Evolutionary conservation across 768 basidiomycete species (phyloP).

Genomic region (Suillus clintonianus): DNA sequence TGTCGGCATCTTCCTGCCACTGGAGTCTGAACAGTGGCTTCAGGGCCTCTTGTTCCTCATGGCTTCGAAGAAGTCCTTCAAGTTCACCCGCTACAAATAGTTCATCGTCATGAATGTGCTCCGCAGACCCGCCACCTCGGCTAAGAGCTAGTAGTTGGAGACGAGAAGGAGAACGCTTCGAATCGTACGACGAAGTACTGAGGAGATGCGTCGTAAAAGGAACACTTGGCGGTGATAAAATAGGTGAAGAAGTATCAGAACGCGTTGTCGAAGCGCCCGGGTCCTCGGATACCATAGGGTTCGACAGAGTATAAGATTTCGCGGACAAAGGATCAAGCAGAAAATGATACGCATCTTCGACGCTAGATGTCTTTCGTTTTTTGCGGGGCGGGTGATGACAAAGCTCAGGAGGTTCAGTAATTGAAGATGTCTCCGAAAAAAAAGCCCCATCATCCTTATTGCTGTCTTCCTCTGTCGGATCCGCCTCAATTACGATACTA

Average conservation of each 20-base stretch:
- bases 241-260: conserved; percentile 9
- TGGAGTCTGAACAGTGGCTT: conserved; percentile 35
- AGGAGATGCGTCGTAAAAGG: conserved; percentile 48
- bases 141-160: conserved; percentile 60
- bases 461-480: conserved; percentile 28
- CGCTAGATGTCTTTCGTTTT: conserved; percentile 33
- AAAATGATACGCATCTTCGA: conserved; percentile 53
- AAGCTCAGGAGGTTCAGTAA: not conserved
- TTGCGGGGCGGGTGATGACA: conserved; percentile 22
- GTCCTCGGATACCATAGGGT: not conserved
- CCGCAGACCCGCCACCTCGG: conserved; percentile 56
- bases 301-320: not conserved
- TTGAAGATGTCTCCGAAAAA: not conserved
- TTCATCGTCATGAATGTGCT: conserved; percentile 66
- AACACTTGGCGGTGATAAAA: conserved; percentile 48
- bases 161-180: conserved; percentile 50
- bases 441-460: conserved; percentile 27
- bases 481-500: conserved; percentile 40
- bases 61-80: conserved; percentile 56
- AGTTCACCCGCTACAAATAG: conserved; percentile 71
- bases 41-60: conserved; percentile 52
- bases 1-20: conserved; percentile 32
- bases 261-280: not conserved
- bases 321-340: conserved; percentile 56
- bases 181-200: conserved; percentile 27